phyloP scores from a whole-genome alignment of 2,329 filamentous ascomycete genomes.

The Fusarium albidum region DNA sequence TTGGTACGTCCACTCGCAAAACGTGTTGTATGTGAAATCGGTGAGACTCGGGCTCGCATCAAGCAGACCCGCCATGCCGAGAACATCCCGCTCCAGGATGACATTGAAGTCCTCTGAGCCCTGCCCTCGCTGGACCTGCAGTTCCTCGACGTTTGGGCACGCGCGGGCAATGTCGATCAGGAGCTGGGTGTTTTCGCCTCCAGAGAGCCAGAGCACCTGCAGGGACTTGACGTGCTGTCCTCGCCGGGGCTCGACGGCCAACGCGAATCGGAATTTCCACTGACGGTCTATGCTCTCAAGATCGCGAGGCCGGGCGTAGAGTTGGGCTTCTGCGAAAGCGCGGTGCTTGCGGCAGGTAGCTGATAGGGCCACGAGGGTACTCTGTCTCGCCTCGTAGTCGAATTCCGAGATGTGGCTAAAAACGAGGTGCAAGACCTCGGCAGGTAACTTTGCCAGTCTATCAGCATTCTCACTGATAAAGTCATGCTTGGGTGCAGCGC shows the following conservation, averaged over 20 bases:
- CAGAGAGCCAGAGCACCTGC: not conserved
- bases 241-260: slow-evolving; percentile 16
- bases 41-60: slow-evolving; percentile 12
- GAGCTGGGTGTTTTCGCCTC: not conserved
- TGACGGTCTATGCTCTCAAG: not conserved
- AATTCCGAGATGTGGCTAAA: not conserved
- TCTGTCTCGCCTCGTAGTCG: not conserved
- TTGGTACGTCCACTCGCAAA: not conserved
- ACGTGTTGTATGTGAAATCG: slow-evolving; percentile 4
- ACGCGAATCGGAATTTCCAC: slow-evolving; percentile 5
- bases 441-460: not conserved
- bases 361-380: slow-evolving; percentile 16
- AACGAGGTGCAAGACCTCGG: slow-evolving; percentile 12
- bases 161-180: not conserved
- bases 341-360: slow-evolving; percentile 1
- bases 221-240: slow-evolving; percentile 5
- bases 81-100: not conserved
- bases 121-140: slow-evolving; percentile 6
- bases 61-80: slow-evolving; percentile 12
- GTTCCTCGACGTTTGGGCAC: slow-evolving; percentile 15
- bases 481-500: not conserved
- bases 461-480: not conserved
- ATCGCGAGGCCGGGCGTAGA: slow-evolving; percentile 14
- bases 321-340: not conserved
- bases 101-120: not conserved